Evolutionary conservation across 2,329 filamentous ascomycete species (phyloP).

Genomic region (Macrophomina tecta): DNA sequence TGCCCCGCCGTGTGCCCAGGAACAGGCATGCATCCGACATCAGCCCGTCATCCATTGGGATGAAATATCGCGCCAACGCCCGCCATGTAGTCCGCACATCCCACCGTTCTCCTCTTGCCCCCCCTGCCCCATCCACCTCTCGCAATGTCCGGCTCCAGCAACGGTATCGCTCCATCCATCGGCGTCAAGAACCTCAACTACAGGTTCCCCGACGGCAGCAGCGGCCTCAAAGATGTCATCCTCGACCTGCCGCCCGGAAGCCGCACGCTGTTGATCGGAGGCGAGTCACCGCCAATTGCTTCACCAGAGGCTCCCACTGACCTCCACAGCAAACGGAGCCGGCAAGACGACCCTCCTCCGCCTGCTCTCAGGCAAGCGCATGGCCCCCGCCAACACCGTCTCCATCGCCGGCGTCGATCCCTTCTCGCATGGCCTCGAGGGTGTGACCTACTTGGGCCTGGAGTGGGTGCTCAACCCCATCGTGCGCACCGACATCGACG

Average conservation of each 20-base stretch:
- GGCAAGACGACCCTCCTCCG: constrained; percentile 97
- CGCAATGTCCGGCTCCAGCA: constrained; percentile 18
- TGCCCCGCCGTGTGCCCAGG: too few species aligned
- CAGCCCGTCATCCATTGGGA: not conserved
- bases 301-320: not conserved
- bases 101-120: not conserved
- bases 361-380: constrained; percentile 91
- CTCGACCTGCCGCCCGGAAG: constrained; percentile 81
- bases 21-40: constrained; percentile 1
- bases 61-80: constrained; percentile 1
- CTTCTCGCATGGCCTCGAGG: constrained; percentile 87
- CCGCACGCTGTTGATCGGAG: constrained; percentile 89
- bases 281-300: constrained; percentile 46
- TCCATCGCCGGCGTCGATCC: constrained; percentile 84
- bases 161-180: constrained; percentile 53
- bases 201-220: constrained; percentile 82
- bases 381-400: constrained; percentile 79
- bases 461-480: constrained; percentile 99
- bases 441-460: constrained; percentile 94
- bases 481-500: constrained; percentile 92
- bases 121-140: too few species aligned
- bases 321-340: constrained; percentile 77
- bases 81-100: constrained; percentile 1
- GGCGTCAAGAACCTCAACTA: constrained; percentile 80
- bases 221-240: constrained; percentile 75